Base-by-base conservation (phyloP, 75 land plant species). In the Selaginella tamariscina region DNA sequence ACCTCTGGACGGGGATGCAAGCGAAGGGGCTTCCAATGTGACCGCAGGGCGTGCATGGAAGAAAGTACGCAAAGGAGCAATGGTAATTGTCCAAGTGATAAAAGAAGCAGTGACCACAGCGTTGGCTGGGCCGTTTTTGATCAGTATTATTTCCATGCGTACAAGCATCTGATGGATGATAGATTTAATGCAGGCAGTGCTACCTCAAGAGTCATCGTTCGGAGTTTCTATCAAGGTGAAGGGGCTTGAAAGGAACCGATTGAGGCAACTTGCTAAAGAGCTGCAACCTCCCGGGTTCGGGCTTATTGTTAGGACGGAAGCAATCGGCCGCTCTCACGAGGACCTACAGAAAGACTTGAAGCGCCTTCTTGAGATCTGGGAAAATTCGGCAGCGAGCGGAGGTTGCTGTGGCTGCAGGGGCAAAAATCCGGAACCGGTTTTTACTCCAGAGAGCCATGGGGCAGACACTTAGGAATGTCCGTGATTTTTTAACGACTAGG, bases 371-470 rank as follows among this genome's bases (percentile, higher is more conserved):
- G 85, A 82, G 44, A 87, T 88, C 0, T 94, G 99, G 99, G 87
- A 85, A 74, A 81, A 85, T 94, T 30, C 56, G 79, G 33, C 85
- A 85, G 70, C 79, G 82, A 69, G 99, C 99, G 33, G 86, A 88
- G 72, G 81, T 86, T 66, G 83, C 87, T 21, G 77, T 85, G 28
- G 77, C 79, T 67, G 98, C 91, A 56, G 99, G 88, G 21, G 81
- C 78, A 22, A 86, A 83, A 60, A 90, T 84, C 33, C 87, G 88
- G 59, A 74, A 83, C 22, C 99, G 96, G 24, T 85, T 87, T 21
- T 74, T 94, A 24, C 71, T 94, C 49, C 96, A 94, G 68, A 78
- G 82, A 65, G 99, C 96, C 55, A 94, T 94, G 96, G 86, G 99
- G 60, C 99, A 90, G 70, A 90, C 89, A 30, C 79, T 94, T 1